phyloP scores from a whole-genome alignment of 2,329 filamentous ascomycete species.

The Phaeophleospora eucalypticola region DNA sequence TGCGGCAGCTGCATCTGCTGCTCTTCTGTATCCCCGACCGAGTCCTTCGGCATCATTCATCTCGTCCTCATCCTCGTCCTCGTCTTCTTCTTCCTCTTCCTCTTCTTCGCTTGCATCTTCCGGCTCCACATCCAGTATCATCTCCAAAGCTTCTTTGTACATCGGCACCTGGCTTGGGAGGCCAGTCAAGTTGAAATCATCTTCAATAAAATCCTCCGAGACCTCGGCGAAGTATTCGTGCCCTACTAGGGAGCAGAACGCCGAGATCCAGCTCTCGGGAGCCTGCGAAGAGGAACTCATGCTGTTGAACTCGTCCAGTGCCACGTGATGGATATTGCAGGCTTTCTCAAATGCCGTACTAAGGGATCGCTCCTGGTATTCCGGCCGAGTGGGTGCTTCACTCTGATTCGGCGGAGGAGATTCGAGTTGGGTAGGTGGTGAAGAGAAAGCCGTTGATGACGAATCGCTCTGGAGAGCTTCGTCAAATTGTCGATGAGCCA shows the following conservation, averaged over 20 bases:
- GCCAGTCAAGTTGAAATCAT: slow-evolving; percentile 98
- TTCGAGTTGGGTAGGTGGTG: background rate
- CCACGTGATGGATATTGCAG: slow-evolving; percentile 24
- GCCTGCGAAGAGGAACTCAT: slow-evolving; percentile 58
- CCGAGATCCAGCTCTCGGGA: slow-evolving; percentile 93
- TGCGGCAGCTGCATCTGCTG: slow-evolving; percentile 26
- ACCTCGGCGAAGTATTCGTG: slow-evolving; percentile 99
- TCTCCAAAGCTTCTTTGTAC: slow-evolving; percentile 98
- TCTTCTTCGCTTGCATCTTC: slow-evolving; percentile 89
- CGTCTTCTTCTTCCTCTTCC: slow-evolving; percentile 64
- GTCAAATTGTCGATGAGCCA: slow-evolving; percentile 8
- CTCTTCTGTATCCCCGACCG: slow-evolving; percentile 32
- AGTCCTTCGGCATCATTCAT: slow-evolving; percentile 56
- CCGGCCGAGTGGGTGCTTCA: slow-evolving; percentile 10
- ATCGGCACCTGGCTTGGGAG: slow-evolving; percentile 92
- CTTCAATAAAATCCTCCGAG: slow-evolving; percentile 97
- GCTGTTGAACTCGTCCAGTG: slow-evolving; percentile 26
- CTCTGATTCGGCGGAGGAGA: background rate
- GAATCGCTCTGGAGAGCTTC: slow-evolving; percentile 6
- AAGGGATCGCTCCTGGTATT: slow-evolving; percentile 20
- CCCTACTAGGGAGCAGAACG: slow-evolving; percentile 89
- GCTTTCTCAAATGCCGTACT: slow-evolving; percentile 29
- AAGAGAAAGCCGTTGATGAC: slow-evolving; percentile 1
- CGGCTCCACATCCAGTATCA: slow-evolving; percentile 97
- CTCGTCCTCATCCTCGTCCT: slow-evolving; percentile 49